Evolutionary conservation across 1,284 basidiomycete species (phyloP), one percentile per base, ranked within the genome.

Genomic region (Amylostereum areolatum): DNA sequence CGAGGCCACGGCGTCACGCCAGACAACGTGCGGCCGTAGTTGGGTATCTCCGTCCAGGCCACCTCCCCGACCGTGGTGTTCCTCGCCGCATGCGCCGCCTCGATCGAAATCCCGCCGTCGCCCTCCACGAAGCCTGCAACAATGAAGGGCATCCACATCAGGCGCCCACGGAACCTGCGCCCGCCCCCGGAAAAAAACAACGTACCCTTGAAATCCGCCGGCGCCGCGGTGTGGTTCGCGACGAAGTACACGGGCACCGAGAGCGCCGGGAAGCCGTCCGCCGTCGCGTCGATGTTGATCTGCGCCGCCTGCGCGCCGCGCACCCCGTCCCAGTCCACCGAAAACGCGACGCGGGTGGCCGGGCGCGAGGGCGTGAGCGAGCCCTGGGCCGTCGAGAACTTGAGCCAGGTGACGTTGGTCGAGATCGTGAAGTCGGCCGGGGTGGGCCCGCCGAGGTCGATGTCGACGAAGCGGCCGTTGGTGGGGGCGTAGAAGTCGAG

Each of bases 1-100:
- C 77, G 74, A 18, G 84, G 84, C 66, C 78, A 74, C 3, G 80
- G 78, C 1, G 78, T 81, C 34, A 87, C 68, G 18, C 73, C 84
- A 35, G 81, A 81, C 3, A 80, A 59, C 3, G 81, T 83, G 29
- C 72, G 64, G 3, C 81, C 81, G 46, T 81, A 75, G 3, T 75
- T 77, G 2, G 80, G 80, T 4, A 85, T 63, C 37, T 79, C 73
- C 11, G 68, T 71, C 83, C 83, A 86, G 2, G 71, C 61, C 30
- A 81, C 69, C 7, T 74, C 75, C 32, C 67, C 64, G 5, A 79
- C 76, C 10, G 74, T 64, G 2, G 71, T 77, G 59, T 80, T 81
- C 12, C 77, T 68, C 12, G 70, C 62, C 0, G 74, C 65, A 59
- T 85, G 82, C 2, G 71, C 75, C 9, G 82, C 83, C 57, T 88